Base-by-base conservation (phyloP, 1,284 basidiomycete genomes). In the Agaricales sp. region DNA sequence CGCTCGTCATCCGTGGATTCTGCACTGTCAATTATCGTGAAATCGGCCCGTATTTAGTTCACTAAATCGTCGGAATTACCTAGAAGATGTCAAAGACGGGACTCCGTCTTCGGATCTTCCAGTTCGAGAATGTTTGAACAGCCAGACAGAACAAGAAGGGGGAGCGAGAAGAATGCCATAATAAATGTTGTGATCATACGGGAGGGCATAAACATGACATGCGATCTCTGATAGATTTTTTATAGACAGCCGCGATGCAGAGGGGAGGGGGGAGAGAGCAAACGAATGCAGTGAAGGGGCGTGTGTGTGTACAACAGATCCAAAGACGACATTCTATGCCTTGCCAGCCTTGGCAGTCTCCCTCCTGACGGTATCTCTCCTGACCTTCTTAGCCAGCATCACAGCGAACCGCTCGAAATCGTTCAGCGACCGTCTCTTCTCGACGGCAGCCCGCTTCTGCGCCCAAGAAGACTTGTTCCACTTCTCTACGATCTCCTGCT, bases 391-490 rank as follows among this genome's bases (percentile, higher is more conserved):
- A 50, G 73, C 74, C 55, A 89, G 56, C 80, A 89, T 79, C 44
- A 86, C 77, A 50, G 67, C 63, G 68, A 89, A 97, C 53, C 95
- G 82, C 59, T 87, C 88, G 68, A 99, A 98, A 75, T 99, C 95
- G 67, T 80, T 85, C 50, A 92, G 66, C 62, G 77, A 75, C 69
- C 86, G 77, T 65, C 93, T 79, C 66, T 78, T 78, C 70, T 87
- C 74, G 54, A 79, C 67, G n/a, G 90, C 84, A 45, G 77, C 78
- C 51, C 90, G 80, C 74, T 84, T 94, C 77, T 93, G 84, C 55
- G 91, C 89, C 95, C 93, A 98, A n/a, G 77, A 63, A 45, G 86
- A 88, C 60, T 74, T 75, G 51, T 79, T 71, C 95, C 95, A 99
- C 69, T 84, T 85, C 63, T 80, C 78, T 46, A 83, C 67, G 48